Conservation (phyloP, 2,329 filamentous ascomycete genomes). For the Pseudopithomyces maydicus region DNA sequence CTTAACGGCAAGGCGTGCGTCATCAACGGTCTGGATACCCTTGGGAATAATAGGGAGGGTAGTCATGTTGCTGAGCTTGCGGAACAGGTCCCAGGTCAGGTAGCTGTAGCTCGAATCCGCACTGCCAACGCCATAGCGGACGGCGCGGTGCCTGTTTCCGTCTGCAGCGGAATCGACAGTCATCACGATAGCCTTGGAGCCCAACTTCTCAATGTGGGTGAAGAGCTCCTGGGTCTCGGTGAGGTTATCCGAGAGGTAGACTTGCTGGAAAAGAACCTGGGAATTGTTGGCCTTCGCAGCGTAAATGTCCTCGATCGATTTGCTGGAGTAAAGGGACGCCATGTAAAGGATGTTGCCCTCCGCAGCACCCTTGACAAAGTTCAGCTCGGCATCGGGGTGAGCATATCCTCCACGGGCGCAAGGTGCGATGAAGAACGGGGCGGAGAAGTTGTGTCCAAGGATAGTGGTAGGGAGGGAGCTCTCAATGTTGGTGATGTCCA, state of each 20-base stretch:
- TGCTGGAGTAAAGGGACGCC: slow-evolving; percentile 42
- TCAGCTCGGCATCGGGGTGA: slow-evolving; percentile 55
- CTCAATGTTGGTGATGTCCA: slow-evolving; percentile 54
- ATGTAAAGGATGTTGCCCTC: slow-evolving; percentile 59
- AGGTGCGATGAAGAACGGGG: slow-evolving; percentile 62
- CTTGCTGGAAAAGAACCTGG: slow-evolving; percentile 49
- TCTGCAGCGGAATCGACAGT: slow-evolving; percentile 49
- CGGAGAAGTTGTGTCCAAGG: slow-evolving; percentile 59
- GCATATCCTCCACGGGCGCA: slow-evolving; percentile 46
- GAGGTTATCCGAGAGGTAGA: slow-evolving; percentile 44
- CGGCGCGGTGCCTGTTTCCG: slow-evolving; percentile 44
- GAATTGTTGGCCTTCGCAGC: slow-evolving; percentile 27
- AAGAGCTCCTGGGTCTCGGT: slow-evolving; percentile 39
- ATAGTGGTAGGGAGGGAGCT: slow-evolving; percentile 51
- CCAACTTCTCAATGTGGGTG: slow-evolving; percentile 34
- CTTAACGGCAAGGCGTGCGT: slow-evolving; percentile 43
- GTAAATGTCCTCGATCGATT: slow-evolving; percentile 40
- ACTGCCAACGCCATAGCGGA: slow-evolving; percentile 37
- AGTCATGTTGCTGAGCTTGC: slow-evolving; percentile 44
- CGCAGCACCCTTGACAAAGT: slow-evolving; percentile 57
- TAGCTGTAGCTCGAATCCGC: slow-evolving; percentile 36
- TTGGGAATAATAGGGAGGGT: slow-evolving; percentile 47
- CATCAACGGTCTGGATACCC: slow-evolving; percentile 48
- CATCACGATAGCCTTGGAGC: slow-evolving; percentile 48
- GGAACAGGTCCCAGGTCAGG: slow-evolving; percentile 43